Conservation (phyloP, 2,329 filamentous ascomycete genomes). For the Harringtonia aguacate region DNA sequence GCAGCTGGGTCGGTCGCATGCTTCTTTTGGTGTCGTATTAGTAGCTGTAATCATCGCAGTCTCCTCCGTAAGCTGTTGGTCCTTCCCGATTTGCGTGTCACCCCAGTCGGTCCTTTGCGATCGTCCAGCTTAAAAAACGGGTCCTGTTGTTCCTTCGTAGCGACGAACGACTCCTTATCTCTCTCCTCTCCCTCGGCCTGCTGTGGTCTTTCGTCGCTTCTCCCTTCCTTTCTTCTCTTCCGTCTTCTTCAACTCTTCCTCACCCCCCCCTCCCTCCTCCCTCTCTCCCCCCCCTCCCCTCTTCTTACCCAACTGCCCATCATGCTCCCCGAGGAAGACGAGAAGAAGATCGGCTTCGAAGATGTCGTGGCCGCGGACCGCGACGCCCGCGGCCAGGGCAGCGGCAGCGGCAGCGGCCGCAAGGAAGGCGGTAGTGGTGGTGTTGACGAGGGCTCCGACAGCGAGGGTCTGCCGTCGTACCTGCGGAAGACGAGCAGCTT, state of each 20-base stretch:
- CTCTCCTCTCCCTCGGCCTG: background rate
- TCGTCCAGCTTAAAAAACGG: no score
- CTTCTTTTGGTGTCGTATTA: no score
- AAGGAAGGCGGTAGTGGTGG: no score
- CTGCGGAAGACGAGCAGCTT: conserved; percentile 5
- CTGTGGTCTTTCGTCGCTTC: background rate
- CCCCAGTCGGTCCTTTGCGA: no score
- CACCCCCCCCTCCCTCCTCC: background rate
- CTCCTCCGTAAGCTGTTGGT: no score
- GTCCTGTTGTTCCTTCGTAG: no score
- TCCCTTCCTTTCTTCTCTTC: background rate
- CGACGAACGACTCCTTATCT: no score
- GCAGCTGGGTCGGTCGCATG: no score
- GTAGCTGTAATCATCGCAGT: no score
- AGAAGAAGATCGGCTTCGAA: conserved; percentile 10
- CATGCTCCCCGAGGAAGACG: conserved; percentile 10
- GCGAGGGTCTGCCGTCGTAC: conserved; percentile 6
- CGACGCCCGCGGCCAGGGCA: background rate
- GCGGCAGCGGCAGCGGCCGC: conserved; percentile 1
- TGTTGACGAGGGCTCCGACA: background rate
- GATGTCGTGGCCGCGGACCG: background rate
- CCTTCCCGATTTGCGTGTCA: no score
- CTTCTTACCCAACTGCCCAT: no score
- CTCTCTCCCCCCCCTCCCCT: background rate
- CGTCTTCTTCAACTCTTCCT: background rate